Conservation (phyloP, 192 early-diverging fungal genomes). For the Backusella westeae region DNA sequence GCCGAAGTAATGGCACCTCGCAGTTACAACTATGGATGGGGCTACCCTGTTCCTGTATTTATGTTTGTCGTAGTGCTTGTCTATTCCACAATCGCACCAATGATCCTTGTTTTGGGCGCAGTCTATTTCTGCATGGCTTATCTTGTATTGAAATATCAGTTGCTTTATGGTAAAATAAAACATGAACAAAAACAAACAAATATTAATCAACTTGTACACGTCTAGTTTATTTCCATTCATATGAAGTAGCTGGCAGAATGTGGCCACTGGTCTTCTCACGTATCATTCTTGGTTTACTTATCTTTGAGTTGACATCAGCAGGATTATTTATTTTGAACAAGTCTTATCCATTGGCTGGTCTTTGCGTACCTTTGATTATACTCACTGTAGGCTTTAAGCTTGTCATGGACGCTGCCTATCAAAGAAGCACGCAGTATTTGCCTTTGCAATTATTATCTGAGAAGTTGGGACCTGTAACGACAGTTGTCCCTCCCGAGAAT, state of each 20-base stretch:
- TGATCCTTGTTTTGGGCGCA: constrained; percentile 67
- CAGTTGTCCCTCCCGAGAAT: neutral
- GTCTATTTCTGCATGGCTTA: constrained; percentile 68
- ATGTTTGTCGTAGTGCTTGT: constrained; percentile 72
- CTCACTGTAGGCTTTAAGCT: constrained; percentile 46
- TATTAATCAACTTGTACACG: neutral
- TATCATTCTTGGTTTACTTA: constrained; percentile 60
- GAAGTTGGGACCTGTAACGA: constrained; percentile 26
- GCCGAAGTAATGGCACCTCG: constrained; percentile 71
- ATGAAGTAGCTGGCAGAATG: constrained; percentile 64
- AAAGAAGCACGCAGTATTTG: constrained; percentile 39
- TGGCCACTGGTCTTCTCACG: constrained; percentile 75
- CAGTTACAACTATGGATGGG: constrained; percentile 66
- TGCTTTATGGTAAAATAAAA: constrained; percentile 54
- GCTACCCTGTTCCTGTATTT: constrained; percentile 68
- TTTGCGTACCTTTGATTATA: constrained; percentile 45
- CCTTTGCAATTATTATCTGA: constrained; percentile 45
- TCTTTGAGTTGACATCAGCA: constrained; percentile 64
- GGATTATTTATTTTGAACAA: constrained; percentile 61
- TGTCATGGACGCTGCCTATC: constrained; percentile 43
- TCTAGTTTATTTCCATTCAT: constrained; percentile 71
- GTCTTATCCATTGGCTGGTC: constrained; percentile 38
- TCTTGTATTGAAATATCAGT: constrained; percentile 71
- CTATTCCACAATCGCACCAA: constrained; percentile 74
- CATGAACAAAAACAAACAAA: neutral